Base-by-base conservation (phyloP, 345 rosid genomes). In the Trapa incisa region DNA sequence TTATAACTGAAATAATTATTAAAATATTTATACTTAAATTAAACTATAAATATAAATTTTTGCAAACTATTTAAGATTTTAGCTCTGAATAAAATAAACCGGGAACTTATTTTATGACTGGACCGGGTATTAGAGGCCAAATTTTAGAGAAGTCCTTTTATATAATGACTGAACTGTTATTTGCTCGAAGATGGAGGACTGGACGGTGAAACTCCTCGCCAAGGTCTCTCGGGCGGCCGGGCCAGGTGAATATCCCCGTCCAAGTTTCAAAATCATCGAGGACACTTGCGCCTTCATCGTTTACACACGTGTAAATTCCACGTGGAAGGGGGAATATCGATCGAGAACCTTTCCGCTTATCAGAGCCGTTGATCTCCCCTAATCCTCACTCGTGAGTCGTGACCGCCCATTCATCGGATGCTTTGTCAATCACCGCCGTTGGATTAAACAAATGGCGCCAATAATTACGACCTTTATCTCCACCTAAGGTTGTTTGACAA, bases 321-420 rank as follows among this genome's bases (percentile, higher is more conserved):
- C 60, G 60, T 54, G 60, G 60, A 54, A 17, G 60, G 22, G 5
- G 35, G 35, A 35, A 54, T 5, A 54, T 61, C 16, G 10, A 35
- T 37, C 65, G 57, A 32, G 65, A 68, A 68, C 36, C 54, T 68
- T 60, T 65, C 53, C 65, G 39, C 65, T 37, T 41, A 68, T 38
- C 42, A 15, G n/a, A 35, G 22, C 71, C 57, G 64, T 33, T 36
- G 13, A 68, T 57, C 43, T 29, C 12, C 0, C 53, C 29, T 22
- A 22, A 22, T 22, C 29, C 29, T 22, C 10, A 22, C 36, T 53
- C 42, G 6, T 38, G 33, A 64, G 22, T 8, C 43, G 38, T 12
- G 9, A 68, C 71, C 71, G 71, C 60, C 65, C 65, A 36, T 45
- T 65, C 13, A 8, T 14, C 8, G 2, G 22, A 22, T 56, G 54